Percentiles rank a stretch among this genome's conserved stretches.
Conservation (phyloP, 2,329 filamentous ascomycete species). For the Acrocalymma vagum region DNA sequence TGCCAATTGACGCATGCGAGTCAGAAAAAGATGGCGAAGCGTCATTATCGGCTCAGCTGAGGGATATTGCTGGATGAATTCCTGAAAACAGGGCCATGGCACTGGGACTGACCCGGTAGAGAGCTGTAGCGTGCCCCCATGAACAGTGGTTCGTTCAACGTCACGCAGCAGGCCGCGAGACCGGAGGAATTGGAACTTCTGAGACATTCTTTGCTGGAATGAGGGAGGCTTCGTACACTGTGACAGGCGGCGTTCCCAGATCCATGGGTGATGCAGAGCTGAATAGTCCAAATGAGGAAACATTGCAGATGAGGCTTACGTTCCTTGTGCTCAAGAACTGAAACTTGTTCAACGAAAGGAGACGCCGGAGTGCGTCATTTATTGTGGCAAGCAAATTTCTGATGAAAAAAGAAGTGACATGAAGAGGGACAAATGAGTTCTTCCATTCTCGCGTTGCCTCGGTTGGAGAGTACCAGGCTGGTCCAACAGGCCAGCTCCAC, state of each 20-base stretch:
- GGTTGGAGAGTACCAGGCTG: too few relatives aligned
- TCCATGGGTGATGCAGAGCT: conserved; percentile 21
- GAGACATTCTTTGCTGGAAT: conserved; percentile 25
- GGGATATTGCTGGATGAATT: neutral
- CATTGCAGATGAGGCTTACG: conserved; percentile 14
- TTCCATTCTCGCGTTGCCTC: too few relatives aligned
- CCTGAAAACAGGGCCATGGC: conserved; percentile 8
- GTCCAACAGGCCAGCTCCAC: too few relatives aligned
- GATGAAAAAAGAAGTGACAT: too few relatives aligned
- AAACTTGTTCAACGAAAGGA: too few relatives aligned
- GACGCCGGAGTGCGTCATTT: too few relatives aligned
- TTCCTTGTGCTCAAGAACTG: conserved; percentile 17
- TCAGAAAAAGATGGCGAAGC: too few relatives aligned
- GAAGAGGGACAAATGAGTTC: too few relatives aligned
- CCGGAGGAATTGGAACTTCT: conserved; percentile 20
- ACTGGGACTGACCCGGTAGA: conserved; percentile 9
- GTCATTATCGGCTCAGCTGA: too few relatives aligned
- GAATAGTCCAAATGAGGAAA: conserved; percentile 18
- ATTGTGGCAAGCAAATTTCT: too few relatives aligned
- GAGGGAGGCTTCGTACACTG: conserved; percentile 12
- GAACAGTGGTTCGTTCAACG: conserved; percentile 28
- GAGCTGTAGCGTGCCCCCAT: conserved; percentile 12
- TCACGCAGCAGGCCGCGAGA: conserved; percentile 18
- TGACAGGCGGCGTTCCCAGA: conserved; percentile 19
- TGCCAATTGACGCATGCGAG: too few relatives aligned